A percentile compares a stretch with the other conserved stretches of the same genome.
phyloP scores from a whole-genome alignment of 139 green algal genomes.

The Volvox reticuliferus region DNA sequence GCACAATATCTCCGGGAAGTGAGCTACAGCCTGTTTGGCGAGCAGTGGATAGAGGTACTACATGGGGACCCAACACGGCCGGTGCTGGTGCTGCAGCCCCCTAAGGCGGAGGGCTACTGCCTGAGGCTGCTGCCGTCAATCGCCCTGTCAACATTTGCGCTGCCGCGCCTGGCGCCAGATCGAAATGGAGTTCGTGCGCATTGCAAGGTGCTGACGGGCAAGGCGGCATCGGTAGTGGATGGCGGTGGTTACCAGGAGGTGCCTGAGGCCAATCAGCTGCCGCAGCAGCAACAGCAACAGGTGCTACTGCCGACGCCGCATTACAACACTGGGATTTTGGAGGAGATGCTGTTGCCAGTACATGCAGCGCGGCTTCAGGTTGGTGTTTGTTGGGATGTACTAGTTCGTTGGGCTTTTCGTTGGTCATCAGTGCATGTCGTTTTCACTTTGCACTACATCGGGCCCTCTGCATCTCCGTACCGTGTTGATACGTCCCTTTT shows the following conservation, averaged over 20 bases:
- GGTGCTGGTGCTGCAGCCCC: constrained; percentile 60
- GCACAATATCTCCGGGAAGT: constrained; percentile 46
- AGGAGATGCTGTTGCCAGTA: constrained; percentile 65
- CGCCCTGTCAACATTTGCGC: constrained; percentile 55
- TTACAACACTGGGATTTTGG: constrained; percentile 80
- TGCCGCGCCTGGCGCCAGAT: constrained; percentile 68
- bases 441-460: no score
- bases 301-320: constrained; percentile 70
- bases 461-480: no score
- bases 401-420: no score
- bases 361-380: constrained; percentile 46
- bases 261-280: constrained; percentile 33
- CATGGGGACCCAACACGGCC: constrained; percentile 69
- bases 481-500: no score
- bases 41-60: constrained; percentile 54
- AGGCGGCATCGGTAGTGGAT: not conserved
- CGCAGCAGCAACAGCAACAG: no score
- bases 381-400: not conserved
- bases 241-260: not conserved
- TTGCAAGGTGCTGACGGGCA: constrained; percentile 6
- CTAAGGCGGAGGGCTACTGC: constrained; percentile 40
- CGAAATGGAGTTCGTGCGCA: constrained; percentile 54
- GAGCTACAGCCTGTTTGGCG: constrained; percentile 36
- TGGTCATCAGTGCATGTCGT: no score
- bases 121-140: constrained; percentile 62